Percentiles rank a stretch among this genome's conserved stretches.
These are phyloP conservation scores for Dioszegia aurantiaca DNA, from an alignment of 768 basidiomycete genomes.

Conservation along the genomic window DNA sequence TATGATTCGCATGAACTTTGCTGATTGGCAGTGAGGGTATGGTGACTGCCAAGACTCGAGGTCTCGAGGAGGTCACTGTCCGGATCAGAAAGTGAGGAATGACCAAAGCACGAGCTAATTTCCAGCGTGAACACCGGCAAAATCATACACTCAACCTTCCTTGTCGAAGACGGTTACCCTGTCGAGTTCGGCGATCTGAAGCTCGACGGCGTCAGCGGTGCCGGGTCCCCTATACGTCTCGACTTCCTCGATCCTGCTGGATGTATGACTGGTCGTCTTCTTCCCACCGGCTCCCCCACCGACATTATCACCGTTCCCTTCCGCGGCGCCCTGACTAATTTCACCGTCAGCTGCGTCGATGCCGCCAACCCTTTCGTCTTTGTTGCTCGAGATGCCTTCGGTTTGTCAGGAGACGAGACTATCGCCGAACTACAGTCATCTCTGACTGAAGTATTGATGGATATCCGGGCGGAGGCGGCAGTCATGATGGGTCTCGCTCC, in stretches of 20 bases:
- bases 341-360: slow-evolving; percentile 62
- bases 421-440: slow-evolving; percentile 17
- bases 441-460: slow-evolving; percentile 38
- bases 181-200: slow-evolving; percentile 58
- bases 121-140: slow-evolving; percentile 74
- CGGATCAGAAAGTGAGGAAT: slow-evolving; percentile 19
- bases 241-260: slow-evolving; percentile 68
- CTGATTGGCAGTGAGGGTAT: slow-evolving; percentile 56
- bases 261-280: slow-evolving; percentile 67
- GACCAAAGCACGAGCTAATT: slow-evolving; percentile 31
- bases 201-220: slow-evolving; percentile 69
- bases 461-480: slow-evolving; percentile 61
- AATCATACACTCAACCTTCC: slow-evolving; percentile 67
- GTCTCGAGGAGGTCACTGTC: slow-evolving; percentile 8
- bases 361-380: slow-evolving; percentile 75
- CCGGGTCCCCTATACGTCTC: slow-evolving; percentile 64
- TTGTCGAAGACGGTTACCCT: slow-evolving; percentile 52
- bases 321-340: not conserved
- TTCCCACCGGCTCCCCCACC: slow-evolving; percentile 61
- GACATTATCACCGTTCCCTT: slow-evolving; percentile 56
- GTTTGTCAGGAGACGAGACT: slow-evolving; percentile 49
- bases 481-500: slow-evolving; percentile 71
- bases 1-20: slow-evolving; percentile 22
- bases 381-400: slow-evolving; percentile 57
- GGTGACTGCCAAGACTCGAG: not conserved